Evolutionary conservation across 2,329 filamentous ascomycete genomes (phyloP), one percentile per base, ranked within the genome.

Genomic region (Colletotrichum brevisporum): DNA sequence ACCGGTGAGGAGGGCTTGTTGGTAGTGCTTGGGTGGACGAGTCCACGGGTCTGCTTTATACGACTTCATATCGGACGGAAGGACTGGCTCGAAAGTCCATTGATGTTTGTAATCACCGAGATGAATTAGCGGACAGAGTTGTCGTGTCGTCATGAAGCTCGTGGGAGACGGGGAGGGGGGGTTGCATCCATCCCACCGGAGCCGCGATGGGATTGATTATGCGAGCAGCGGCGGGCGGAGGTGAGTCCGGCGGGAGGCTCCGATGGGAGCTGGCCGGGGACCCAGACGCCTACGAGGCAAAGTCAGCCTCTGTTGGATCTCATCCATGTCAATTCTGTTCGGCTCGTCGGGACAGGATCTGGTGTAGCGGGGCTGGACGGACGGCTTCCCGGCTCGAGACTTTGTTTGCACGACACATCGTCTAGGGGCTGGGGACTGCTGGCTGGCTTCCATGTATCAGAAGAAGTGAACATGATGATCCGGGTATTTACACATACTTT

Each of bases 171-270:
- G 36, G 9, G 43, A 10, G 26, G 16, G 16, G 54, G 54, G 54
- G 31, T 36, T 9, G 31, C 31, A 36, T 36, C 10, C 55, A 59
- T 59, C 56, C 56, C 56, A 59, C 56, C 56, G 27, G 27, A n/a
- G 43, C 56, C 26, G 56, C 26, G n/a, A 43, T n/a, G 12, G 21
- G 43, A 36, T 36, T 36, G 56, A 48, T 59, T 50, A 59, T 48
- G 43, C 48, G 56, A 59, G 56, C 57, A 41, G 27, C 31, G n/a
- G n/a, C 12, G 41, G 13, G 41, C 43, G 57, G 31, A 10, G 57
- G 47, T 31, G 57, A 21, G 18, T 45, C 57, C 57, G 57, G 57
- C 52, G 57, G 57, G 57, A 60, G 27, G 16, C 41, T 8, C 26
- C 13, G 47, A n/a, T 24, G 41, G 1, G 41, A 15, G 13, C 13